Percentiles rank a stretch among this genome's conserved stretches.
phyloP scores from a whole-genome alignment of 1,284 basidiomycete genomes.

The Apiotrichum brassicae region DNA sequence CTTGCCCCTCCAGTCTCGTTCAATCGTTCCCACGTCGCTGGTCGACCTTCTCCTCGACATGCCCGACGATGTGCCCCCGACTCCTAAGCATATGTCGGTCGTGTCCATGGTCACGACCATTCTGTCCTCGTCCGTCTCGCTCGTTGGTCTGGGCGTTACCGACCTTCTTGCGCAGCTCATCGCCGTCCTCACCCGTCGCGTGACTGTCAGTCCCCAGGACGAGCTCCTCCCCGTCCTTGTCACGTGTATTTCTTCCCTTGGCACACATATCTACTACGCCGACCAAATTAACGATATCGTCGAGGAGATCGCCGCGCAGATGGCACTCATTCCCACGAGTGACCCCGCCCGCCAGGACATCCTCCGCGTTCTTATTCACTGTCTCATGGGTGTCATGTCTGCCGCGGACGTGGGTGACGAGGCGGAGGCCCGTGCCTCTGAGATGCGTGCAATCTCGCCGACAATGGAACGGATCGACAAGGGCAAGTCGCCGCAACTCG shows the following conservation, averaged over 20 bases:
- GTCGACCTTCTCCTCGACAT: conserved; percentile 71
- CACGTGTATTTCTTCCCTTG: conserved; percentile 70
- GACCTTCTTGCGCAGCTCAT: conserved; percentile 77
- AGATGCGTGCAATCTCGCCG: conserved; percentile 2
- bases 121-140: conserved; percentile 70
- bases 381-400: conserved; percentile 38
- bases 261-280: conserved; percentile 84
- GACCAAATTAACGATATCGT: conserved; percentile 94
- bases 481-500: conserved; percentile 32
- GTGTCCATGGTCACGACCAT: conserved; percentile 72
- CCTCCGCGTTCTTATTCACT: conserved; percentile 52
- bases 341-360: conserved; percentile 58
- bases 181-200: conserved; percentile 64
- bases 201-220: conserved; percentile 62
- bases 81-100: conserved; percentile 61
- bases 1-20: conserved; percentile 87
- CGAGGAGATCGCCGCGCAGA: conserved; percentile 70
- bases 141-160: conserved; percentile 85
- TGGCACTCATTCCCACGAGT: conserved; percentile 50
- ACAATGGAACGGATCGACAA: conserved; percentile 16
- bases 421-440: conserved; percentile 16
- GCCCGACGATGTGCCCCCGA: conserved; percentile 56
- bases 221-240: conserved; percentile 64
- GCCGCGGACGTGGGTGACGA: conserved; percentile 34
- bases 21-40: conserved; percentile 75